Evolutionary conservation across 176 grass and related monocot species (phyloP), one percentile per base, ranked within the genome.

Genomic region (Juncus effusus): DNA sequence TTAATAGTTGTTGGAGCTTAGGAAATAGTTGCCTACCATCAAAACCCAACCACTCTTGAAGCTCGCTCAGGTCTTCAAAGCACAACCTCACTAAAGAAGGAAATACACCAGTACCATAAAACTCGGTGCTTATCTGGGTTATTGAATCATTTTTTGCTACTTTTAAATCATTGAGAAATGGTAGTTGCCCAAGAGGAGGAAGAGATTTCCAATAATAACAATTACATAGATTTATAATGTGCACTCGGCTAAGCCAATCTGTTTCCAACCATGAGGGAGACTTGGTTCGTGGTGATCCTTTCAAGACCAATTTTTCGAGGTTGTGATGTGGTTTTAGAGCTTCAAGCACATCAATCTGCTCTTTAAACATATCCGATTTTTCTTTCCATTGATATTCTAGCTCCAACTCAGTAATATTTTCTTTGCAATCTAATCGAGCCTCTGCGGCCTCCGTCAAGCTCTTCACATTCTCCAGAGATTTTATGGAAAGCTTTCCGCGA

Each of bases 171-270:
- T 15, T 60, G 56, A 74, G 49, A 15, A 16, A n/a, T 11, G 56
- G 70, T n/a, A 74, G 56, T 42, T 74, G 70, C 36, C 70, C 70
- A 1, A 74, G 16, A 5, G 70, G 38, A 42, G 70, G 70, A 6
- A 74, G 8, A 2, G 35, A 9, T 61, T 47, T 8, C 51, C 7
- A 52, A 52, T 52, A 52, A 7, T 8, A 52, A 52, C 7, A 52
- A 12, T 12, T 12, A 52, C 12, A 52, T 12, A 52, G 49, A 7
- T 12, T 7, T 12, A 49, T 37, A 38, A 3, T 40, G 53, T 4
- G 39, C 53, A 74, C 14, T 45, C 10, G 3, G 28, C 35, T 42
- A 59, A 16, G 13, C 63, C 63, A 67, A 3, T 13, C n/a, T 19
- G 9, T 54, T n/a, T 38, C 10, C 51, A 72, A 40, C 68, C 68